These are phyloP conservation scores for Calycina herbarum DNA, from an alignment of 2,329 filamentous ascomycete species.

Conservation along the genomic window DNA sequence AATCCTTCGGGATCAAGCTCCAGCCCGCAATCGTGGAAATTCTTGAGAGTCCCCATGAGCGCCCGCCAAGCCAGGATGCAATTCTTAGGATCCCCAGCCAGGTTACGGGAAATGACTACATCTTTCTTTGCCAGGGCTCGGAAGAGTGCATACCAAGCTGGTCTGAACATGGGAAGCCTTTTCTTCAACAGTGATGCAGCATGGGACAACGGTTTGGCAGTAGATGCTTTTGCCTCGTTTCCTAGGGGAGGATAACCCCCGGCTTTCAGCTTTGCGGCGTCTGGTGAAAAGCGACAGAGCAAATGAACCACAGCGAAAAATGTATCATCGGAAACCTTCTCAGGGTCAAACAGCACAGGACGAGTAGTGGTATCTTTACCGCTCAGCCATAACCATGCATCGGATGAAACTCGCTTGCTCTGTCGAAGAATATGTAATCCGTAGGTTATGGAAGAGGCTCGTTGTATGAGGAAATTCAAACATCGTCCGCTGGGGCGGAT, in stretches of 20 bases:
- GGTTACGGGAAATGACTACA: slow-evolving; percentile 22
- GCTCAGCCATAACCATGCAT: slow-evolving; percentile 20
- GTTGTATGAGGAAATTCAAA: slow-evolving; percentile 55
- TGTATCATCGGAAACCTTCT: slow-evolving; percentile 33
- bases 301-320: slow-evolving; percentile 54
- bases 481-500: slow-evolving; percentile 51
- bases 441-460: slow-evolving; percentile 49
- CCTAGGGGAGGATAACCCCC: background rate
- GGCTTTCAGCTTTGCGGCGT: background rate
- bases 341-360: slow-evolving; percentile 21
- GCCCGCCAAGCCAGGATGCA: slow-evolving; percentile 33
- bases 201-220: slow-evolving; percentile 14
- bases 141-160: slow-evolving; percentile 47
- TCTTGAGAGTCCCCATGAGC: slow-evolving; percentile 21
- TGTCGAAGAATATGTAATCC: slow-evolving; percentile 53
- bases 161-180: slow-evolving; percentile 27
- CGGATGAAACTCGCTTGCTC: slow-evolving; percentile 35
- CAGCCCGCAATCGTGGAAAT: slow-evolving; percentile 32
- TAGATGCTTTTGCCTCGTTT: background rate
- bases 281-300: slow-evolving; percentile 46
- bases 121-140: slow-evolving; percentile 40
- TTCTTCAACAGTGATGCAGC: slow-evolving; percentile 27
- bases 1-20: slow-evolving; percentile 36
- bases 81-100: slow-evolving; percentile 25
- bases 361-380: slow-evolving; percentile 6